phyloP scores from a whole-genome alignment of 345 rosid species.

The Lepidium didymum region DNA sequence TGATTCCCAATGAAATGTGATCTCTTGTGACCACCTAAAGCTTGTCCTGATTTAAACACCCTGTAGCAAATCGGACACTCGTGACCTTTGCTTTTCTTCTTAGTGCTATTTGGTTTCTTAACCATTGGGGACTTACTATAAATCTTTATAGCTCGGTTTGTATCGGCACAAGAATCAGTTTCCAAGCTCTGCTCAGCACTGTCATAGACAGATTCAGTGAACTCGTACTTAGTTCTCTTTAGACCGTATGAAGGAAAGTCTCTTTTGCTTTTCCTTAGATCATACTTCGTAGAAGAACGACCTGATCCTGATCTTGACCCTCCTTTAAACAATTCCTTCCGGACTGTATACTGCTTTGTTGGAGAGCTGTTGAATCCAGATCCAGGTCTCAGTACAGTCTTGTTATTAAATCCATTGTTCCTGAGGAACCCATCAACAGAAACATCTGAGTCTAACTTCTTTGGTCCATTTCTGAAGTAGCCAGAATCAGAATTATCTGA shows the following conservation, averaged over 20 bases:
- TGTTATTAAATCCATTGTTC: constrained; percentile 29
- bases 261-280: constrained; percentile 38
- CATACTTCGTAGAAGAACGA: constrained; percentile 35
- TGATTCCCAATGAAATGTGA: constrained; percentile 77
- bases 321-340: constrained; percentile 18
- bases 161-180: constrained; percentile 37
- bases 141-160: constrained; percentile 23
- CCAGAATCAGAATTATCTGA: constrained; percentile 70
- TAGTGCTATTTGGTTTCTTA: constrained; percentile 31
- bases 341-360: constrained; percentile 34
- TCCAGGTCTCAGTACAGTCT: constrained; percentile 27
- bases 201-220: constrained; percentile 38
- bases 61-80: constrained; percentile 87
- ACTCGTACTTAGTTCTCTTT: constrained; percentile 37
- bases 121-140: constrained; percentile 30
- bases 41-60: constrained; percentile 90
- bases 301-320: constrained; percentile 23
- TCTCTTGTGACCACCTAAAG: constrained; percentile 95
- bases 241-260: constrained; percentile 22
- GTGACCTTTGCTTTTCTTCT: constrained; percentile 61
- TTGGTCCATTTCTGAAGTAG: constrained; percentile 58
- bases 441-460: constrained; percentile 47
- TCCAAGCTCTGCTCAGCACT: constrained; percentile 48
- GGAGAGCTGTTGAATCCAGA: constrained; percentile 34
- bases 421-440: constrained; percentile 41